Evolutionary conservation across 2,329 filamentous ascomycete species (phyloP).

Genomic region (Penicillium concentricum): DNA sequence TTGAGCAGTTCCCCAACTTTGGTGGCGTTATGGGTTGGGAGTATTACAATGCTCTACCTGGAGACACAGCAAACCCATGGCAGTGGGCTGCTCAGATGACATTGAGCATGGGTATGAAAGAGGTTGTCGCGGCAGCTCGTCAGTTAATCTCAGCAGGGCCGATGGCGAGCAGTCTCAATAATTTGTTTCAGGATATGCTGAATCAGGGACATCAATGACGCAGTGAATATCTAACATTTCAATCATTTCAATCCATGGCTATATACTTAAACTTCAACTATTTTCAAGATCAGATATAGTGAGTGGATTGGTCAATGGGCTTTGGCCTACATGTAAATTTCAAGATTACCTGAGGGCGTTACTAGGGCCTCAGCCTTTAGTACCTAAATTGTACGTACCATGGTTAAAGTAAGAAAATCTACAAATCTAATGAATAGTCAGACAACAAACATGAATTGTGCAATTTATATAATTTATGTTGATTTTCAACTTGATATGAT

Average conservation of each 20-base stretch:
- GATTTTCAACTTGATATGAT: not conserved
- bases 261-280: not conserved
- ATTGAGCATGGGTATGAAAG: constrained; percentile 45
- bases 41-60: constrained; percentile 80
- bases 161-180: constrained; percentile 34
- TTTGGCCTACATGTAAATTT: not conserved
- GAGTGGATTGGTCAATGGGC: not conserved
- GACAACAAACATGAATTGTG: not conserved
- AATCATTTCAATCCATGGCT: not conserved
- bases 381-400: not conserved
- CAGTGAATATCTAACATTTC: not conserved
- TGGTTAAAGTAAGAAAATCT: not conserved
- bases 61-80: constrained; percentile 64
- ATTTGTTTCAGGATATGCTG: constrained; percentile 31
- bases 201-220: constrained; percentile 18
- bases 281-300: not conserved
- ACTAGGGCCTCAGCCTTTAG: no score
- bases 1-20: constrained; percentile 64
- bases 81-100: constrained; percentile 74
- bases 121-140: constrained; percentile 34
- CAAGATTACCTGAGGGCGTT: not conserved
- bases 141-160: constrained; percentile 28
- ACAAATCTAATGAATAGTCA: not conserved
- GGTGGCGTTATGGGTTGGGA: constrained; percentile 95
- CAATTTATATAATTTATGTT: no score